Base-by-base conservation (phyloP, 768 basidiomycete genomes). In the Termitomyces sp. region DNA sequence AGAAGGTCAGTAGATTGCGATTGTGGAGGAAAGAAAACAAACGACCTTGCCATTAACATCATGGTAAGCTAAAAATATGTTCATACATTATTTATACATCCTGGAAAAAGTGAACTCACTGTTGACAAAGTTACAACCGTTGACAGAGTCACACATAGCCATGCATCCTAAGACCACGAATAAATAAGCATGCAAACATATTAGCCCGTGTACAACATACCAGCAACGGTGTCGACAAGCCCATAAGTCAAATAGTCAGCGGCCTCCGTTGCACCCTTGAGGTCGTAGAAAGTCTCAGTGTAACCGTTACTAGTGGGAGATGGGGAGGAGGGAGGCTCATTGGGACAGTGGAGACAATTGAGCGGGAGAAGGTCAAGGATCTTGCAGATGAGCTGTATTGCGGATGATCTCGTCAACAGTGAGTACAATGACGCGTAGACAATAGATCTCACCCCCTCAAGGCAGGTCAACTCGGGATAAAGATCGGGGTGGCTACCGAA, bases 21-120 rank as follows among this genome's bases (percentile, higher is more conserved):
- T 29, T 31, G 57, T 47, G 43, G 35, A 44, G 50, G 41, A 29
- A 54, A 5, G 40, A 19, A 53, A 11, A 19, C 12, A 29, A 8
- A 46, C 52, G 4, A 70, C 75, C 69, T 78, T 78, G 53, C 74
- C 78, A 62, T 78, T 75, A 57, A 77, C 75, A 59, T 80, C 78
- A 62, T 77, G 71, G 58, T 78, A 80, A 35, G 67, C 78, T 78
- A 25, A 5, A 43, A 31, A 45, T 32, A 49, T n/a, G 51, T 45
- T 17, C 34, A 52, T 27, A 56, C 21, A 12, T 42, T 37, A 32
- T 32, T 17, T 29, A 21, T n/a, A 12, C 29, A 21, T 48, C 17
- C 17, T 12, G 25, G 38, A 51, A 16, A 37, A 54, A 46, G 23
- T 14, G 29, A 44, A 66, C 75, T 47, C 60, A 79, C 77, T 72